Percentiles rank a stretch among this genome's conserved stretches.
Evolutionary conservation across 2,329 filamentous ascomycete genomes (phyloP).

Genomic region (Ophiocordyceps unilateralis): DNA sequence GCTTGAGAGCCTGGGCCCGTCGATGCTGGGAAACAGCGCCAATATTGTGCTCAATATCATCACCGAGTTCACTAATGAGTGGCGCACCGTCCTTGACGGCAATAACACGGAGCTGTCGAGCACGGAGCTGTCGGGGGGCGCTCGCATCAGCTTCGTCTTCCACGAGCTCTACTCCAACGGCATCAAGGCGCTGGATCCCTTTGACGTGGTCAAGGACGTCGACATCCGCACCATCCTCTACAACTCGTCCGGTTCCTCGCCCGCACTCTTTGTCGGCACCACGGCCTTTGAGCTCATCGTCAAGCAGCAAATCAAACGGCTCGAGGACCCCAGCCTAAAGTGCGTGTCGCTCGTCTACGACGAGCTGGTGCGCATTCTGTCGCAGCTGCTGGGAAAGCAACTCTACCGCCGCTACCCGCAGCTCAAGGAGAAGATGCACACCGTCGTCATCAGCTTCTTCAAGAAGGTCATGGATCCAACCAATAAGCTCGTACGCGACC

Average conservation of each 20-base stretch:
- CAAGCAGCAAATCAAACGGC: constrained; percentile 92
- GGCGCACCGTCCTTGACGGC: constrained; percentile 86
- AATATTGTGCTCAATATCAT: constrained; percentile 98
- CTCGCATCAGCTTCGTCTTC: constrained; percentile 97
- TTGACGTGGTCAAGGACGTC: constrained; percentile 91
- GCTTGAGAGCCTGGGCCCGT: constrained; percentile 70
- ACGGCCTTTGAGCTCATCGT: constrained; percentile 98
- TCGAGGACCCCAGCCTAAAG: constrained; percentile 93
- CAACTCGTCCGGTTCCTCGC: constrained; percentile 97
- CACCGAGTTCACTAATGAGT: constrained; percentile 96
- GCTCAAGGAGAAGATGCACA: constrained; percentile 93
- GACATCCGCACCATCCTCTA: constrained; percentile 95
- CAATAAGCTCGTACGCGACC: constrained; percentile 86
- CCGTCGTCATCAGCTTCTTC: constrained; percentile 84
- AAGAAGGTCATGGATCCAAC: constrained; percentile 98
- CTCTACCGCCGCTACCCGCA: constrained; percentile 85
- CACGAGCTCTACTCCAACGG: constrained; percentile 97
- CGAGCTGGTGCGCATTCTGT: constrained; percentile 87
- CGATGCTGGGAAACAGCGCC: constrained; percentile 84
- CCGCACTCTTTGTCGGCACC: constrained; percentile 90
- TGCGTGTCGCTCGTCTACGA: constrained; percentile 96
- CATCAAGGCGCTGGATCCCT: constrained; percentile 93
- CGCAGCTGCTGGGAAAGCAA: constrained; percentile 73
- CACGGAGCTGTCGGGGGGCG: constrained; percentile 85
- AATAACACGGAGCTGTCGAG: constrained; percentile 95